Base-by-base conservation (phyloP, 2,329 filamentous ascomycete species). In the Venturia carpophila region DNA sequence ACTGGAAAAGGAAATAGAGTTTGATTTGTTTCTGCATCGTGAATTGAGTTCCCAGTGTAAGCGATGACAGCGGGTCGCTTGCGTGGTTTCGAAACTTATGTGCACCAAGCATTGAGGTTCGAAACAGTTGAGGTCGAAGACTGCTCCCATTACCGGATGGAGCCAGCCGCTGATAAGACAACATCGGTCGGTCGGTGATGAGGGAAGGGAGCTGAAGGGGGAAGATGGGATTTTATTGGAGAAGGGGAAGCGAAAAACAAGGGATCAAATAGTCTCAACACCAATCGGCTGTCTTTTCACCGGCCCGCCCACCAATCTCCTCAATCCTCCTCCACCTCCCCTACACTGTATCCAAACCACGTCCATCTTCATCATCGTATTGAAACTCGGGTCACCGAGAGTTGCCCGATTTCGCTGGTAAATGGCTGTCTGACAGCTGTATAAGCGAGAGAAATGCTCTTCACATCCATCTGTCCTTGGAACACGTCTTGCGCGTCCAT, bases 41-140 rank as follows among this genome's bases (percentile, higher is more conserved):
- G n/a, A 49, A 21, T 49, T 10, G 11, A 37, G 19, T 56, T 34
- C 21, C 24, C 49, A 24, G n/a, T n/a, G n/a, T 15, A 34, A 6
- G 24, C 49, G 13, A 55, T 55, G 52, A 58, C 27, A 58, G 52
- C 52, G 52, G 27, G 30, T n/a, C 24, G 52, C 27, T 58, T 37
- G 27, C 15, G 37, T 37, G 7, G 52, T 37, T 58, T 58, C 30
- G 30, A 58, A 58, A 58, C 52, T 58, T 9, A n/a, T 37, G 15
- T n/a, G 30, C 52, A 58, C 37, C 27, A 37, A 37, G 52, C 10
- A 10, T 30, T 37, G 1, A 10, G 52, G 15, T 1, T 37, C 27
- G 52, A 58, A 37, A 58, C 52, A 7, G 30, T 19, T 58, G 27
- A 27, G 15, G 30, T 58, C 19, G 52, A 58, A 21, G 30, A 58